Conservation (phyloP, 2,329 filamentous ascomycete species). For the Berkeleyomyces basicola region DNA sequence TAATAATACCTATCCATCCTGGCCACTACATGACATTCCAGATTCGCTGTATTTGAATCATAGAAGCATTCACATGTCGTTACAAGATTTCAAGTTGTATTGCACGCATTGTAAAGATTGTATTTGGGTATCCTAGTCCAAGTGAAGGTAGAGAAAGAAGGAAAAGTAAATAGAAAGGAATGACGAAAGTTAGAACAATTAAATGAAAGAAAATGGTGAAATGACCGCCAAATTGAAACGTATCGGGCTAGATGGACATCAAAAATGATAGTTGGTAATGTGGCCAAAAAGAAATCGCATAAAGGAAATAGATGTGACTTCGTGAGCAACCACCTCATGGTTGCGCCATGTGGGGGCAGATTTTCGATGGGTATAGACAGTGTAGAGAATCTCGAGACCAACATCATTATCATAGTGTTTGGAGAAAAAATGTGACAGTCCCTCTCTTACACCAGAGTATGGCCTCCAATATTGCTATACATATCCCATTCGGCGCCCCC, state of each 20-base stretch:
- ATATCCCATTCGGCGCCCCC: constrained; percentile 28
- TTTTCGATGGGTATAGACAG: no score
- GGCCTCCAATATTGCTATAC: constrained; percentile 29
- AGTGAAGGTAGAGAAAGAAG: constrained; percentile 1
- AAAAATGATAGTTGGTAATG: not conserved
- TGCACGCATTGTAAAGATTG: not conserved
- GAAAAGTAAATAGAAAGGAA: not conserved
- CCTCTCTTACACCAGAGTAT: constrained; percentile 3
- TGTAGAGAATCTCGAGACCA: not conserved
- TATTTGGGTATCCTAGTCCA: constrained; percentile 11
- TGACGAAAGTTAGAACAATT: not conserved
- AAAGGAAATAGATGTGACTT: constrained; percentile 3
- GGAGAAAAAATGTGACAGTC: not conserved
- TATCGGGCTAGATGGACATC: not conserved
- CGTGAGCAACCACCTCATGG: no score
- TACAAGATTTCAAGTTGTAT: not conserved
- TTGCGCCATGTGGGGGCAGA: no score
- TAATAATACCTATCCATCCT: no score
- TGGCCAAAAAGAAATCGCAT: constrained; percentile 4
- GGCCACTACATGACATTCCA: no score
- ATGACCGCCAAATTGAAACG: constrained; percentile 1
- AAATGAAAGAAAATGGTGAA: not conserved
- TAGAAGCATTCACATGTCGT: not conserved
- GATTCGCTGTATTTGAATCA: no score
- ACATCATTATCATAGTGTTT: not conserved